phyloP scores from a whole-genome alignment of 345 rosid species.

The Eutrema japonicum region DNA sequence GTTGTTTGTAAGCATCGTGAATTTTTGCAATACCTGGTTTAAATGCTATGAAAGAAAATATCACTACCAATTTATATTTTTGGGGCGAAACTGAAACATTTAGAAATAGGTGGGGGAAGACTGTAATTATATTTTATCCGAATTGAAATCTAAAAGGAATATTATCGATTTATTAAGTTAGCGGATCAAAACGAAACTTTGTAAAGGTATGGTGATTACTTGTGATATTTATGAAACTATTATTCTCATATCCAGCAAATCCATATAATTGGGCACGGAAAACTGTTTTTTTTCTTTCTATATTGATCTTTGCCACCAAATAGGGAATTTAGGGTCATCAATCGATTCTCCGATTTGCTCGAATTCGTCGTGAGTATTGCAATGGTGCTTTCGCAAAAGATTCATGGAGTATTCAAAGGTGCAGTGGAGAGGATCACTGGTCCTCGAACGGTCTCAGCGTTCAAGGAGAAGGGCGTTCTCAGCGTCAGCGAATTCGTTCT shows the following conservation, averaged over 20 bases:
- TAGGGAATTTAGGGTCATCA: slow-evolving; percentile 12
- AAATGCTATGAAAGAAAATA: not conserved
- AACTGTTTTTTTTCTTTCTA: not conserved
- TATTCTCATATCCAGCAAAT: slow-evolving; percentile 13
- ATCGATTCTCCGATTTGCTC: slow-evolving; percentile 9
- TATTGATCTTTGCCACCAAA: not conserved
- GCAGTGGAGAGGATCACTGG: slow-evolving; percentile 88
- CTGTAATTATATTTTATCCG: not conserved
- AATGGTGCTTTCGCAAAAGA: slow-evolving; percentile 61
- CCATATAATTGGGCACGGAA: not conserved
- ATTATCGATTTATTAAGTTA: not conserved
- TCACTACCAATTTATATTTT: not conserved
- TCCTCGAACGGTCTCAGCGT: slow-evolving; percentile 87
- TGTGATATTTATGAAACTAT: not conserved
- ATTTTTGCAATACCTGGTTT: no score
- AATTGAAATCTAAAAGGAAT: not conserved
- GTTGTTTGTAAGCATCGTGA: no score
- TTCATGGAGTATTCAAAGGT: slow-evolving; percentile 87
- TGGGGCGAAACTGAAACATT: not conserved
- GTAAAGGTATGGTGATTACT: not conserved
- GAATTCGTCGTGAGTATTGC: not conserved
- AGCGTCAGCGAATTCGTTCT: slow-evolving; percentile 84
- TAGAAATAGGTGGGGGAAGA: not conserved
- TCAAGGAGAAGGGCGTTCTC: slow-evolving; percentile 94
- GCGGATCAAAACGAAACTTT: not conserved